Evolutionary conservation across 495 filamentous ascomycete genomes (phyloP), one percentile per base, ranked within the genome.

Genomic region (Apiosordaria backusii): DNA sequence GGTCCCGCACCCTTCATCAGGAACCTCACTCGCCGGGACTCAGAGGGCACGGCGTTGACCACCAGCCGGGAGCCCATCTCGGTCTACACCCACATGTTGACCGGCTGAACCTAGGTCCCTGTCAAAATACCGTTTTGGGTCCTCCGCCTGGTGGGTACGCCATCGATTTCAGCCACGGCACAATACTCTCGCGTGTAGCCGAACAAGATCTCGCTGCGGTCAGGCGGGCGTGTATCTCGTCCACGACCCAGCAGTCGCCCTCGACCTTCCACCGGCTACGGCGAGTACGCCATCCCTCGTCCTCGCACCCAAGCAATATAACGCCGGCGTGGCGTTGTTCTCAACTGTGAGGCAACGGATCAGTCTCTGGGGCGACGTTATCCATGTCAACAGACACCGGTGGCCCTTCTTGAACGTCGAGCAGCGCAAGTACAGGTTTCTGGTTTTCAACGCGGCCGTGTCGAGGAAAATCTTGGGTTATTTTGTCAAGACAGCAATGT

Each of bases 401-500:
- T 85, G 82, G 82, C 83, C 84, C 0, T 82, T 76, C 65, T 61
- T 83, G 1, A 71, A 70, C 16, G 84, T 86, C 21, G 78, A 84
- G 67, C 82, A 82, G 1, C 76, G 84, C 65, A 83, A 83, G 64
- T 86, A 86, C 69, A 80, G 82, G 52, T 80, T 86, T 64, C 71
- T 84, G n/a, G 68, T 86, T 45, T 67, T 84, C 16, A 76, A 85
- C 69, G 76, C 81, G 0, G 70, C 82, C 26, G 73, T 84, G 50
- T 79, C 75, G 55, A 74, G 83, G 19, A 70, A 76, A n/a, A 85
- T 80, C 62, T 69, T 73, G 7, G 75, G 85, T 7, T 78, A 72
- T 50, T 69, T 86, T 25, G 74, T 65, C 53, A 54, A 50, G n/a
- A 59, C 62, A 50, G 61, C 4, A 29, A 64, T 21, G 19, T 53